These are phyloP conservation scores for Sambucus nigra DNA, from an alignment of 129 eudicot genomes.

Conservation along the genomic window DNA sequence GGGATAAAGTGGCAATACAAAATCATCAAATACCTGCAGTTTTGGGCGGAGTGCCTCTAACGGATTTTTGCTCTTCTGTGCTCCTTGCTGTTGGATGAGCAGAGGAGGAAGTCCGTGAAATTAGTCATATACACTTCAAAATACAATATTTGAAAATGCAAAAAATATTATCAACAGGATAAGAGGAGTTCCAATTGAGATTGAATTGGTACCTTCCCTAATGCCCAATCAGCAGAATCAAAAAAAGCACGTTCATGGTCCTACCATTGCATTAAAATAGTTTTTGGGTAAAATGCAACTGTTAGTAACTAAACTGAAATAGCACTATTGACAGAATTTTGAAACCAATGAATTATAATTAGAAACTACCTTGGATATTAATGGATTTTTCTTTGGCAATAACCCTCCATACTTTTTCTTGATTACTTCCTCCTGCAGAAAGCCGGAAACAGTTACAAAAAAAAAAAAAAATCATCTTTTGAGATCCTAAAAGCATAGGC, in stretches of 20 bases:
- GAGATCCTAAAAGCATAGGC: not conserved
- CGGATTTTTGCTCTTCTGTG: constrained; percentile 75
- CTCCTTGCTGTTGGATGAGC: constrained; percentile 44
- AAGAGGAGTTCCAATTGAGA: not conserved
- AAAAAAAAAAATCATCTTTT: not conserved
- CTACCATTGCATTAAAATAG: constrained; percentile 20
- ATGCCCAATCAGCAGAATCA: constrained; percentile 97
- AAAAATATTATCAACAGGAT: not conserved
- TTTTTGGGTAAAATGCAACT: not conserved
- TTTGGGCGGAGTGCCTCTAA: constrained; percentile 92
- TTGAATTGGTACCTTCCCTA: constrained; percentile 58
- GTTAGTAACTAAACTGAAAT: not conserved
- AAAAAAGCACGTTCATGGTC: constrained; percentile 89
- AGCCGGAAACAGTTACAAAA: not conserved
- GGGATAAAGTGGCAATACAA: too few relatives aligned
- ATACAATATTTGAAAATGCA: not conserved
- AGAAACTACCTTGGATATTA: constrained; percentile 71
- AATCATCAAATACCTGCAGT: constrained; percentile 45
- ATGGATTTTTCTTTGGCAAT: constrained; percentile 60
- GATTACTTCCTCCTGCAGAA: constrained; percentile 50
- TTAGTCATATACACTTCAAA: constrained; percentile 4
- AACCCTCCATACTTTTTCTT: constrained; percentile 96
- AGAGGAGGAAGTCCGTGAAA: constrained; percentile 9
- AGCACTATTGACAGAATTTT: not conserved
- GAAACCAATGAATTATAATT: not conserved